Evolutionary conservation across 2,329 filamentous ascomycete species (phyloP), one percentile per base, ranked within the genome.

Genomic region (Thielaviopsis ethacetica): DNA sequence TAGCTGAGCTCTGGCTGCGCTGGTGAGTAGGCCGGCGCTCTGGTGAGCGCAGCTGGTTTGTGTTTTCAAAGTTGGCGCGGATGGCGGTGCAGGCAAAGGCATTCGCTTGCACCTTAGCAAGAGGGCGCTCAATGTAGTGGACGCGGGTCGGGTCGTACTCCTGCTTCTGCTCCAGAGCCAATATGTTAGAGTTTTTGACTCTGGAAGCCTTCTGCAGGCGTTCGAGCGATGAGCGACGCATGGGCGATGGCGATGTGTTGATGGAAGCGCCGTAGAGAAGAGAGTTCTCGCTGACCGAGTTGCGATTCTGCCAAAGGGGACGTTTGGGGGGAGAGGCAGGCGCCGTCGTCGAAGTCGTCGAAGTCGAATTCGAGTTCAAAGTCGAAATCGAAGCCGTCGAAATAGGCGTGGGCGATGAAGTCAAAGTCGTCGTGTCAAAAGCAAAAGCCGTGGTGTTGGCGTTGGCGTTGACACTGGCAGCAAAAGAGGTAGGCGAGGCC

Each of bases 151-250:
- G 89, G 70, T 96, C 89, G 75, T 96, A 96, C 74, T 94, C 87
- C 70, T 90, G 83, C 73, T 91, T 91, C 68, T 90, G 86, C 72
- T 96, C 91, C 59, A 91, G 85, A 50, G 89, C 90, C 69, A 95
- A 88, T 78, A 97, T 96, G 73, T 85, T 95, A 79, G 91, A 96
- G 75, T 95, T 97, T 78, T 91, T 95, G 67, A 98, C 93, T 62
- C 93, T 86, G 59, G 91, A 95, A 34, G 90, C 91, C 69, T 85
- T 88, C 74, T 96, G 94, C 61, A 98, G 79, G 67, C 91, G 91
- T 78, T 98, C 93, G 65, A 98, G 91, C 19, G 91, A 97, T 53
- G 88, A 88, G 68, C 91, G 85, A 67, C 88, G 86, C 60, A 82
- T 84, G 22, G 88, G 83, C 53, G 85, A 85, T 7, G 84, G 81